Conservation (phyloP, 257 asterid genomes). For the Solanum ahanhuiri region DNA sequence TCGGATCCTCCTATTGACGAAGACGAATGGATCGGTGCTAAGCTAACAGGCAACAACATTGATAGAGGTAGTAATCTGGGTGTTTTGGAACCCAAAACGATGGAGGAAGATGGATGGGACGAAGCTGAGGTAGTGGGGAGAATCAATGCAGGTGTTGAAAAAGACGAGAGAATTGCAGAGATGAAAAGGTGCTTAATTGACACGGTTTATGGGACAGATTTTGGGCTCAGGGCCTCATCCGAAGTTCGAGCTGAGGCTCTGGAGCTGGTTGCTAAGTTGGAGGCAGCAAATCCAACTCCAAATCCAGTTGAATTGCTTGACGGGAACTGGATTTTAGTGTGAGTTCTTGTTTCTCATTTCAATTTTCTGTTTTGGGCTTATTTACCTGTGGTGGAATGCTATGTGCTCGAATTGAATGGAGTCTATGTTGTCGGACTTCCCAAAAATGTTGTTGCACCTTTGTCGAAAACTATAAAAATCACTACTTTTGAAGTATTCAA, state of each 20-base stretch:
- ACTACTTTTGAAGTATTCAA: no score
- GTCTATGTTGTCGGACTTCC: neutral
- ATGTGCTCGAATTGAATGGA: neutral
- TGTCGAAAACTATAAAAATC: neutral
- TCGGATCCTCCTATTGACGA: slow-evolving; percentile 58
- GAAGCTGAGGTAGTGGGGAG: slow-evolving; percentile 17
- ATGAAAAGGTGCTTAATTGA: slow-evolving; percentile 45
- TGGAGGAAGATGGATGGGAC: slow-evolving; percentile 62
- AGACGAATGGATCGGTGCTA: slow-evolving; percentile 77
- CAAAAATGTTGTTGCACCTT: neutral
- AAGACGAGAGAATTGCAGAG: slow-evolving; percentile 28
- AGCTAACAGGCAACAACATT: neutral
- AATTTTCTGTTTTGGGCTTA: neutral
- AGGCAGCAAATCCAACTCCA: slow-evolving; percentile 74
- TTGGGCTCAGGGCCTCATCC: slow-evolving; percentile 64
- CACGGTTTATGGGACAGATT: slow-evolving; percentile 64
- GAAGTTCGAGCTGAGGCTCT: slow-evolving; percentile 77
- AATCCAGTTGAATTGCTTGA: slow-evolving; percentile 74
- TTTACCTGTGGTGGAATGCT: neutral
- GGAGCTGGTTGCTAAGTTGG: slow-evolving; percentile 77
- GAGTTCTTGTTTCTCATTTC: slow-evolving; percentile 15
- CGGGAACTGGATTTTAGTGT: slow-evolving; percentile 89
- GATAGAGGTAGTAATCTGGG: neutral
- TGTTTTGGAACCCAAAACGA: neutral
- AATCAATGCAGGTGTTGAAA: neutral